Base-by-base conservation (phyloP, 2,329 filamentous ascomycete genomes). In the Fusarium mundagurra region DNA sequence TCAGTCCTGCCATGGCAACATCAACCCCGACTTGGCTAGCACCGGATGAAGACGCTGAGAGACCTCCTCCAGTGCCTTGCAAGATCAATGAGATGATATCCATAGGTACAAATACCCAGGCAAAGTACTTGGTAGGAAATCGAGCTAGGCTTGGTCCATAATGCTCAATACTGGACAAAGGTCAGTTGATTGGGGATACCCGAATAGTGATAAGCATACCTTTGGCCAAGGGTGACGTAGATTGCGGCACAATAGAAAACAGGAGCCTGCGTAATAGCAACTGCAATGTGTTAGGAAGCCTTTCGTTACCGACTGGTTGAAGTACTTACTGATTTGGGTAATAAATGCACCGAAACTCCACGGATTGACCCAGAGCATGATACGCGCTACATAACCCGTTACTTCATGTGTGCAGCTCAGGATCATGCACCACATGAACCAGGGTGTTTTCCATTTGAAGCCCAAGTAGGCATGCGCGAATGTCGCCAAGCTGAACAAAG, bases 261-360 rank as follows among this genome's bases (percentile, higher is more conserved):
- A 1, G 81, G 81, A 0, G 66, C 78, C 17, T 63, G 69, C 2
- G 88, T 90, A 43, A 92, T 84, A 76, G 87, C 66, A 38, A 72
- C 57, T 76, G 16, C 8, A 2, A 0, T 1, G n/a, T 0, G 18
- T 72, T 3, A 67, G 64, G 1, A 44, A 22, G 0, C 9, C 6
- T 6, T n/a, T 18, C 2, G 1, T 8, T 8, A 39, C 10, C 12
- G 1, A 34, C 3, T 2, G 4, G 4, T 29, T 4, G 7, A 9
- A n/a, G 2, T 4, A 45, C 73, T 6, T 18, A 76, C 74, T 78
- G 69, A 91, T 90, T 77, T 92, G 88, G 12, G 91, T 85, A 62
- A 91, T 84, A 75, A 92, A 92, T 1, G 86, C 88, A 6, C 78
- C 75, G 76, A 90, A 85, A 44, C 75, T 82, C 76, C 88, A 92